Evolutionary conservation across 2,329 filamentous ascomycete species (phyloP).

Genomic region (Cordyceps cateniannulata): DNA sequence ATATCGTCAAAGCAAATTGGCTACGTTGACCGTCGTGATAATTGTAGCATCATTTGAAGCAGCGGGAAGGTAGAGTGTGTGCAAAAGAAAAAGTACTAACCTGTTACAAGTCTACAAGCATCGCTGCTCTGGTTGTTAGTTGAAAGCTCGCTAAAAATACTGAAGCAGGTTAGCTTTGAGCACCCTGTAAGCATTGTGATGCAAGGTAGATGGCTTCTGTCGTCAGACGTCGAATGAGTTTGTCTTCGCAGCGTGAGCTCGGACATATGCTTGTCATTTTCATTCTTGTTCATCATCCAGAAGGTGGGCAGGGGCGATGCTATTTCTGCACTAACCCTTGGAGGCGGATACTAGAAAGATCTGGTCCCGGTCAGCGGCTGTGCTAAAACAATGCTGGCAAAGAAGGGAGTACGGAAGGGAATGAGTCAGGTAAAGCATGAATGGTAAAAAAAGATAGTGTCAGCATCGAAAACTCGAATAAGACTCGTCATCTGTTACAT

Average conservation of each 20-base stretch:
- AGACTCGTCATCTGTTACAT: constrained; percentile 69
- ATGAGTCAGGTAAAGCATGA: constrained; percentile 56
- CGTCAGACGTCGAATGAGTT: constrained; percentile 24
- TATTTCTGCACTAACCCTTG: constrained; percentile 14
- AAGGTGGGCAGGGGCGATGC: constrained; percentile 9
- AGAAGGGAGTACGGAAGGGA: constrained; percentile 11
- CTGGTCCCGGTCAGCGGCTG: constrained; percentile 11
- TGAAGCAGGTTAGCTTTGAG: background rate
- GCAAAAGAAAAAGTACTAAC: constrained; percentile 22
- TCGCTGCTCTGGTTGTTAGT: background rate
- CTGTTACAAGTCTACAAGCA: constrained; percentile 7
- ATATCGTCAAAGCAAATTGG: constrained; percentile 39
- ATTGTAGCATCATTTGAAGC: constrained; percentile 34
- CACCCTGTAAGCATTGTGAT: background rate
- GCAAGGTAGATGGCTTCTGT: background rate
- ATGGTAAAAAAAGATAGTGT: constrained; percentile 62
- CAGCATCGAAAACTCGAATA: constrained; percentile 67
- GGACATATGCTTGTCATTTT: constrained; percentile 97
- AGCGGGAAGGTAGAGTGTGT: background rate
- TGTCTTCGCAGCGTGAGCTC: constrained; percentile 54
- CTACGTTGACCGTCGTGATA: constrained; percentile 45
- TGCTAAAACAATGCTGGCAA: constrained; percentile 18
- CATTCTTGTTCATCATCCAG: constrained; percentile 75
- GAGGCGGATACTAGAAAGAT: constrained; percentile 20
- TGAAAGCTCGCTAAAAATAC: background rate